phyloP scores from a whole-genome alignment of 129 eudicot species.

The Ambrosia trifida region DNA sequence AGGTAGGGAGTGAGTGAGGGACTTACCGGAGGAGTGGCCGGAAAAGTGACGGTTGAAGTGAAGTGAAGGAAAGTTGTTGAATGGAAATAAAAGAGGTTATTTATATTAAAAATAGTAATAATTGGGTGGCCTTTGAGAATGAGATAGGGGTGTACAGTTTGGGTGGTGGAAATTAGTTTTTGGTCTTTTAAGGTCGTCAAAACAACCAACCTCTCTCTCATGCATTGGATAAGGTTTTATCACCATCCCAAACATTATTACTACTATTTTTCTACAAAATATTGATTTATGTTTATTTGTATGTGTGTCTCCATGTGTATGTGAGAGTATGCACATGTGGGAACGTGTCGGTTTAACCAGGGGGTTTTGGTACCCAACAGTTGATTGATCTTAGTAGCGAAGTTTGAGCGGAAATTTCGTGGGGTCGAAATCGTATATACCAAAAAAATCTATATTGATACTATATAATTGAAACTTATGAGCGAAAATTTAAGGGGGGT shows the following conservation, averaged over 20 bases:
- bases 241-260: constrained; percentile 15
- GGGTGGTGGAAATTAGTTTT: constrained; percentile 70
- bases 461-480: no score
- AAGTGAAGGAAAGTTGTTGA: constrained; percentile 28
- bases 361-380: no score
- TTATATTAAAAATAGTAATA: neutral
- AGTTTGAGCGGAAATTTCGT: no score
- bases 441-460: no score
- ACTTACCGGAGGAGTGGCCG: constrained; percentile 36
- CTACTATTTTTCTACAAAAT: constrained; percentile 10
- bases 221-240: constrained; percentile 51
- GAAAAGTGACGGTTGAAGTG: constrained; percentile 20
- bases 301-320: neutral
- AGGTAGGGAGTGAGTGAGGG: neutral
- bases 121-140: constrained; percentile 57
- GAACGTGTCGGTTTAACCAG: no score
- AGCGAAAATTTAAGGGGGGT: no score
- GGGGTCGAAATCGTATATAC: no score
- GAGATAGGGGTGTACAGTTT: constrained; percentile 67
- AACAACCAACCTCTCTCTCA: constrained; percentile 21
- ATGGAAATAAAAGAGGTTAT: constrained; percentile 9
- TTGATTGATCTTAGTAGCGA: no score
- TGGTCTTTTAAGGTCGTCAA: constrained; percentile 45
- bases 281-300: neutral
- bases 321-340: neutral